phyloP scores from a whole-genome alignment of 2,329 filamentous ascomycete genomes.

The Colletotrichum sp. region DNA sequence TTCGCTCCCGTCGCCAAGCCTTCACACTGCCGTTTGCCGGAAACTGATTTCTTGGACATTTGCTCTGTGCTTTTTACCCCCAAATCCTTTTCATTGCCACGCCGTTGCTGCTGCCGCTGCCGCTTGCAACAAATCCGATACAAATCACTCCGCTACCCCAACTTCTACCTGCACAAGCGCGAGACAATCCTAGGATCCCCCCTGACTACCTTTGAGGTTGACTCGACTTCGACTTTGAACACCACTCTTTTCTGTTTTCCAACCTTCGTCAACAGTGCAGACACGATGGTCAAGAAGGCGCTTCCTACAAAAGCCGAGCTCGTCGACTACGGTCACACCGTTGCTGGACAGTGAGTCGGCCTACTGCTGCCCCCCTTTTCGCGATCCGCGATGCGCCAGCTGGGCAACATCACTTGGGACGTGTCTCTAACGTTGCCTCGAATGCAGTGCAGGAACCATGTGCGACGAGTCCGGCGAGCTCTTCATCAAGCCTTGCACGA shows the following conservation, averaged over 20 bases:
- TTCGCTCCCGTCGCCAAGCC: conserved; percentile 4
- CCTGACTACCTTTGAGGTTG: neutral
- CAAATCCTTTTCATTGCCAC: neutral
- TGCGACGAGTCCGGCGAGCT: conserved; percentile 83
- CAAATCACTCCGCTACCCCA: neutral
- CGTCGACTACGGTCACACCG: conserved; percentile 74
- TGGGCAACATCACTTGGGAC: neutral
- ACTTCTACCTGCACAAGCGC: neutral
- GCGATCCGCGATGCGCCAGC: neutral
- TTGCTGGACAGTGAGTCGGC: conserved; percentile 80
- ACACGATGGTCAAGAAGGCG: conserved; percentile 11
- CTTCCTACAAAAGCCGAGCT: conserved; percentile 67
- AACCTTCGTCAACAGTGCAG: neutral
- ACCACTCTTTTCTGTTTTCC: neutral
- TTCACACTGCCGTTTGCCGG: conserved; percentile 5
- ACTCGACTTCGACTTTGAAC: neutral
- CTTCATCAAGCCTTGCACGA: conserved; percentile 93
- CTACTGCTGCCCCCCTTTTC: neutral
- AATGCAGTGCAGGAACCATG: conserved; percentile 82
- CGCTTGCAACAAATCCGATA: neutral
- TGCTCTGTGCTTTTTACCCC: neutral
- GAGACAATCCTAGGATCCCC: neutral
- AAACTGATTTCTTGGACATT: neutral
- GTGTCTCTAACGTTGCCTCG: neutral
- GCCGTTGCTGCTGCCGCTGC: neutral